These are phyloP conservation scores for Oryza australiensis DNA, from an alignment of 176 grass and related monocot species.

Conservation along the genomic window DNA sequence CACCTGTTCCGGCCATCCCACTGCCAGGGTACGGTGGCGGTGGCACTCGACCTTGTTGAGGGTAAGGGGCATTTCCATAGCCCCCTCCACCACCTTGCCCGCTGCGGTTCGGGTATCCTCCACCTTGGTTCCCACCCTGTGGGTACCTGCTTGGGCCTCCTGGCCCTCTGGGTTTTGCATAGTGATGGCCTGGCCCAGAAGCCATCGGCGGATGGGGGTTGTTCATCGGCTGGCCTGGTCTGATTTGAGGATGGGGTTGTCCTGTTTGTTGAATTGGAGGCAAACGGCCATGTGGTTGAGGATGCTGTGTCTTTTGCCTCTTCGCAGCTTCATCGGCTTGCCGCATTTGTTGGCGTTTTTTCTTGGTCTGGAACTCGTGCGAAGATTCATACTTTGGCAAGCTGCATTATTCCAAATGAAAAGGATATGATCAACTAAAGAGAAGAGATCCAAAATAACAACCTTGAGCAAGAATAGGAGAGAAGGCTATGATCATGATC, in stretches of 20 bases:
- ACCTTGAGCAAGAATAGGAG: not conserved
- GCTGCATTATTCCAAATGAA: conserved; percentile 36
- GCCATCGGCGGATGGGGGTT: conserved; percentile 56
- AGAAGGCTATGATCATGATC: not conserved
- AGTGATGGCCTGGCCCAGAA: conserved; percentile 54
- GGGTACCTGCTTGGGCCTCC: conserved; percentile 61
- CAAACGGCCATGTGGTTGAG: conserved; percentile 55
- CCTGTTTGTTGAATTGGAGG: conserved; percentile 66
- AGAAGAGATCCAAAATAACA: not conserved
- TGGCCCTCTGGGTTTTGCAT: conserved; percentile 55
- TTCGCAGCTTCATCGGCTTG: conserved; percentile 72
- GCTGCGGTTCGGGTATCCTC: conserved; percentile 55
- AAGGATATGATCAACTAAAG: conserved; percentile 1
- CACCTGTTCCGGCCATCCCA: conserved; percentile 44
- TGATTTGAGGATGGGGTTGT: conserved; percentile 51
- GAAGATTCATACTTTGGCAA: conserved; percentile 74
- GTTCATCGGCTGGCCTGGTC: conserved; percentile 58
- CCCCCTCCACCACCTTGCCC: conserved; percentile 53
- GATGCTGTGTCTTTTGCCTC: conserved; percentile 61
- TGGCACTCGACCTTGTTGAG: conserved; percentile 51
- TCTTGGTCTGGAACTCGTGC: conserved; percentile 74
- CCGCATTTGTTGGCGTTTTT: conserved; percentile 65
- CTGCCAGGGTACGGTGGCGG: conserved; percentile 53
- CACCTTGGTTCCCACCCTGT: conserved; percentile 53
- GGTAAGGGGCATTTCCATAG: conserved; percentile 54